Conservation (phyloP, 495 filamentous ascomycete genomes). For the Aspergillus indologenus region DNA sequence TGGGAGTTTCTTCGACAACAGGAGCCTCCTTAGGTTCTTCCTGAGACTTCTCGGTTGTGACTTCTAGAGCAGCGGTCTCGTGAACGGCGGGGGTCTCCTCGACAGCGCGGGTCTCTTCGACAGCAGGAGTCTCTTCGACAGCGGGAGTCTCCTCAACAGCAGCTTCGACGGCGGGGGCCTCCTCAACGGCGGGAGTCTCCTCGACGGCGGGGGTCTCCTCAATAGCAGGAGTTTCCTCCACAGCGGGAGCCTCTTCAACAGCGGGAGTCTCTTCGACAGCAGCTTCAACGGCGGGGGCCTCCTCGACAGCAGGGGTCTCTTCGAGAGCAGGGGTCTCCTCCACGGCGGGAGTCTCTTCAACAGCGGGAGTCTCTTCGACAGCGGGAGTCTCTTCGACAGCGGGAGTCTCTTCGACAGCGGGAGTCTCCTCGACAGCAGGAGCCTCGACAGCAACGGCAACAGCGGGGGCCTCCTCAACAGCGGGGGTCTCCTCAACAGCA, state of each 20-base stretch:
- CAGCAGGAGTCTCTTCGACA: not conserved
- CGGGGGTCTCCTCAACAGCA: not conserved
- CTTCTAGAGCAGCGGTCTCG: slow-evolving; percentile 4
- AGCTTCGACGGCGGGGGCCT: slow-evolving; percentile 9
- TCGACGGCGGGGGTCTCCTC: slow-evolving; percentile 7
- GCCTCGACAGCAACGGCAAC: not conserved
- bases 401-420: slow-evolving; percentile 11
- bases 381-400: not conserved
- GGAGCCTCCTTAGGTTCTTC: slow-evolving; percentile 11
- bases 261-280: slow-evolving; percentile 12
- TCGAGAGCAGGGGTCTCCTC: not conserved
- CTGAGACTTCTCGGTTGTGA: slow-evolving; percentile 6
- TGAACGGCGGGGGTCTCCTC: slow-evolving; percentile 3
- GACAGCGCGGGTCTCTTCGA: slow-evolving; percentile 6
- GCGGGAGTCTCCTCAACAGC: slow-evolving; percentile 5
- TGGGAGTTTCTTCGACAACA: slow-evolving; percentile 7
- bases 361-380: slow-evolving; percentile 8
- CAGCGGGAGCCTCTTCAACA: slow-evolving; percentile 11
- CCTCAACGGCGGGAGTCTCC: slow-evolving; percentile 5
- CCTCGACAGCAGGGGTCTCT: not conserved
- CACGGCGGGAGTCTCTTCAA: slow-evolving; percentile 4
- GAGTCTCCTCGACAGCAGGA: not conserved
- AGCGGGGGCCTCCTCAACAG: slow-evolving; percentile 1
- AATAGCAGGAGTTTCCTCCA: slow-evolving; percentile 7
- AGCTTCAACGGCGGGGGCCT: slow-evolving; percentile 4